A percentile compares a stretch with the other conserved stretches of the same genome.
These are phyloP conservation scores for Aureobasidium sp. DNA, from an alignment of 2,329 filamentous ascomycete species.

Conservation along the genomic window DNA sequence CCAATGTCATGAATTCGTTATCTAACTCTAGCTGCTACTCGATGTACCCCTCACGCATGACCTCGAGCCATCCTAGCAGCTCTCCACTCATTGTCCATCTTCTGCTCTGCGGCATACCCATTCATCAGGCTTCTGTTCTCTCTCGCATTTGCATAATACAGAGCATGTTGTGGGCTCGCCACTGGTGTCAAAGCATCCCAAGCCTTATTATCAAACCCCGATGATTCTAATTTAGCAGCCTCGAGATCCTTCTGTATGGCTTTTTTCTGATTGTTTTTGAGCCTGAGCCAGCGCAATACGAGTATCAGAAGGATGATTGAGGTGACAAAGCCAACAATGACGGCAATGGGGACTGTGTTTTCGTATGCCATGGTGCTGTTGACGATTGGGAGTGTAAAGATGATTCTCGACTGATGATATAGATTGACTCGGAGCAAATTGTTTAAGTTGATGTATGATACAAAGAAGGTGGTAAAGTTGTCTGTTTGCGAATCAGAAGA, in stretches of 20 bases:
- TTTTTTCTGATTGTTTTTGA: slow-evolving; percentile 8
- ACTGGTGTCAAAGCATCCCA: slow-evolving; percentile 6
- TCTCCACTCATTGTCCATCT: slow-evolving; percentile 13
- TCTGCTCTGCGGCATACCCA: not conserved
- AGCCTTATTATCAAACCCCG: slow-evolving; percentile 6
- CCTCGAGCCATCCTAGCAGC: slow-evolving; percentile 5
- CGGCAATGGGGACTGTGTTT: slow-evolving; percentile 12
- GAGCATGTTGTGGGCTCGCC: slow-evolving; percentile 4
- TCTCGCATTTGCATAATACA: not conserved
- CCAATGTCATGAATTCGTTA: slow-evolving; percentile 17
- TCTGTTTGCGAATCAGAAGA: slow-evolving; percentile 1
- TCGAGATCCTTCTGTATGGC: slow-evolving; percentile 7
- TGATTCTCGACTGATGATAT: not conserved
- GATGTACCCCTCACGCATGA: not conserved
- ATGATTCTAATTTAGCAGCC: slow-evolving; percentile 7
- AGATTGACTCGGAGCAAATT: not conserved
- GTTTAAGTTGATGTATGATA: not conserved
- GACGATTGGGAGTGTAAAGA: not conserved
- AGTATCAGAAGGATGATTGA: slow-evolving; percentile 1
- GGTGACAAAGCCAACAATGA: slow-evolving; percentile 4
- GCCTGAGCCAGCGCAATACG: slow-evolving; percentile 11
- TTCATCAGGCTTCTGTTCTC: not conserved
- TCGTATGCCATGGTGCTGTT: slow-evolving; percentile 14
- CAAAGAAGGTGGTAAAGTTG: not conserved
- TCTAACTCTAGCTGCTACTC: not conserved